These are phyloP conservation scores for Selaginella moellendorffii DNA, from an alignment of 75 land plant species.

Conservation along the genomic window DNA sequence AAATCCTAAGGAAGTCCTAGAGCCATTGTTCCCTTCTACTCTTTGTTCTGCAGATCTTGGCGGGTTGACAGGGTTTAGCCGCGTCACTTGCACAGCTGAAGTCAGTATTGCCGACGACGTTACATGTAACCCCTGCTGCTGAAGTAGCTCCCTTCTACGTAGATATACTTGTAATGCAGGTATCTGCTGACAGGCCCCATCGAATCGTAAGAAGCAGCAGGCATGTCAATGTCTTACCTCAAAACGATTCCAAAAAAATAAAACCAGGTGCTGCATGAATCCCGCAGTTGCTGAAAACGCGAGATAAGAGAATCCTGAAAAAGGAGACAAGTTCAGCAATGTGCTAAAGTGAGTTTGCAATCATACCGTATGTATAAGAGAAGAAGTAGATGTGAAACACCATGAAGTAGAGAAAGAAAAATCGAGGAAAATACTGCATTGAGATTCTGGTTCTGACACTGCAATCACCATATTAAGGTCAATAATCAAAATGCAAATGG, in stretches of 20 bases:
- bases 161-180: constrained; percentile 81
- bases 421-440: constrained; percentile 96
- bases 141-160: constrained; percentile 44
- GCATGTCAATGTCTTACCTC: constrained; percentile 39
- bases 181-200: constrained; percentile 31
- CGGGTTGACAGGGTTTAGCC: constrained; percentile 17
- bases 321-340: not conserved
- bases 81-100: constrained; percentile 70
- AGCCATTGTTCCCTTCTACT: too few relatives aligned
- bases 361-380: constrained; percentile 85
- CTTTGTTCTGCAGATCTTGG: not conserved
- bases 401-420: constrained; percentile 91
- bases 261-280: constrained; percentile 94
- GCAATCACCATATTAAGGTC: constrained; percentile 18
- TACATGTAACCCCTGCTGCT: constrained; percentile 70
- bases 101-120: constrained; percentile 87
- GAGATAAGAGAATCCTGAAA: constrained; percentile 92
- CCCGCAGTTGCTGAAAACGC: constrained; percentile 85
- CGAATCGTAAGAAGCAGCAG: not conserved
- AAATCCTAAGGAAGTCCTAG: too few relatives aligned
- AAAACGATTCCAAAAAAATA: constrained; percentile 95
- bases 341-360: not conserved
- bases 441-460: constrained; percentile 95
- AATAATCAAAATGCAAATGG: not conserved
- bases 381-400: constrained; percentile 97